Conservation (phyloP, 2,329 filamentous ascomycete species). For the Alternaria conjuncta region DNA sequence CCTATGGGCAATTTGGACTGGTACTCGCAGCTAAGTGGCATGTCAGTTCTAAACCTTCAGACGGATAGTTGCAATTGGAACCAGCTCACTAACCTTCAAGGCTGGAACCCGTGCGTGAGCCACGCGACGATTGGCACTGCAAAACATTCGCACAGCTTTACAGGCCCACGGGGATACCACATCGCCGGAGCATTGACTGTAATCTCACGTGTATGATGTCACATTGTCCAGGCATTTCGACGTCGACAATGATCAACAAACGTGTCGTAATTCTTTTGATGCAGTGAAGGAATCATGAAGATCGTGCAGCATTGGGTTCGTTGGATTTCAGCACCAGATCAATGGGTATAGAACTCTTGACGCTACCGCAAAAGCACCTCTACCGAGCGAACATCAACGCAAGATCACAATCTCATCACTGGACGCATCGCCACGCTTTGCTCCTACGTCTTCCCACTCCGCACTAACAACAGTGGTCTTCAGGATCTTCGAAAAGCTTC, state of each 20-base stretch:
- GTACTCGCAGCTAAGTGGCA: neutral
- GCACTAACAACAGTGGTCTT: conserved; percentile 46
- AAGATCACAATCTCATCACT: conserved; percentile 33
- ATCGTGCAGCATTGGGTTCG: neutral
- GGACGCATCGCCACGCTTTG: conserved; percentile 20
- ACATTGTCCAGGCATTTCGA: neutral
- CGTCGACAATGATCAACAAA: neutral
- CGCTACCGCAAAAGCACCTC: neutral
- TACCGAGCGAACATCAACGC: neutral
- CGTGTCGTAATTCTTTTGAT: neutral
- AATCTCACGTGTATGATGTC: neutral
- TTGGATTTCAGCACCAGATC: neutral
- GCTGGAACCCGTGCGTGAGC: neutral
- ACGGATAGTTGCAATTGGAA: neutral
- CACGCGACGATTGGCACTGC: neutral
- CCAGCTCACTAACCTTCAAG: neutral
- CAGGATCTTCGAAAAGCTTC: conserved; percentile 43
- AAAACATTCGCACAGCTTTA: neutral
- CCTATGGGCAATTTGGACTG: neutral
- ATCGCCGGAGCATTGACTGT: neutral
- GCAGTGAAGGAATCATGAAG: neutral
- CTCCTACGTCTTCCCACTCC: conserved; percentile 41
- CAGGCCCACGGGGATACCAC: neutral
- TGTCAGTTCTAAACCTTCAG: neutral
- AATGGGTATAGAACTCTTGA: neutral